Evolutionary conservation across 768 basidiomycete genomes (phyloP), one percentile per base, ranked within the genome.

Genomic region (Pleurotus sapidus): DNA sequence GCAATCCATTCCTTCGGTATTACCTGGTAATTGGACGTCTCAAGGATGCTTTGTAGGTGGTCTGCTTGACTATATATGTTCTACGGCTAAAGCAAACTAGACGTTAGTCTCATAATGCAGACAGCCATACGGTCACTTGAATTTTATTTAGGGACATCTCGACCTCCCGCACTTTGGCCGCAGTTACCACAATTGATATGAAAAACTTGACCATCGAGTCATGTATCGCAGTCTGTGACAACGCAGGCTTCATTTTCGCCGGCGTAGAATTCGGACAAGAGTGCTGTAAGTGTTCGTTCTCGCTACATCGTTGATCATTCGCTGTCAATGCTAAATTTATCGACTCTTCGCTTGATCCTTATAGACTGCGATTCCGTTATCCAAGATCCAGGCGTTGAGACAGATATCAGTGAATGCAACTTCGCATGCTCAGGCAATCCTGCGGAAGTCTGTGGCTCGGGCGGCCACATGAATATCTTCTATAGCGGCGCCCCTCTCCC

Each of bases 211-310:
- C 76, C 1, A 69, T 78, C 49, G 84, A 78, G 53, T 65, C 61
- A 0, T 78, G 77, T 56, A 73, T 77, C 43, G 65, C 59, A 9
- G 74, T 76, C 58, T 78, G 77, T 51, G 48, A 57, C 47, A 61
- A 64, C 7, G 67, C 59, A 5, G 67, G 62, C 40, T 87, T 73
- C 63, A 72, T 81, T 56, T 84, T 79, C 57, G 84, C 87, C 11
- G 88, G 88, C 5, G 75, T 84, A 2, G 88, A 89, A 70, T 88
- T 83, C 60, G 80, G 76, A 18, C 79, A 72, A 68, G 77, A 78
- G 70, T 78, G 77, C 66, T 77, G 77, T 78, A 66, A 59, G 73
- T 67, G 7, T 50, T 25, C 23, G 24, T 59, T 37, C 50, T 8
- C 4, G n/a, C n/a, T n/a, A 11, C 30, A 3, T 11, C 1, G 4